Conservation (phyloP, 495 filamentous ascomycete genomes). For the Aspergillus carlsbadensis region DNA sequence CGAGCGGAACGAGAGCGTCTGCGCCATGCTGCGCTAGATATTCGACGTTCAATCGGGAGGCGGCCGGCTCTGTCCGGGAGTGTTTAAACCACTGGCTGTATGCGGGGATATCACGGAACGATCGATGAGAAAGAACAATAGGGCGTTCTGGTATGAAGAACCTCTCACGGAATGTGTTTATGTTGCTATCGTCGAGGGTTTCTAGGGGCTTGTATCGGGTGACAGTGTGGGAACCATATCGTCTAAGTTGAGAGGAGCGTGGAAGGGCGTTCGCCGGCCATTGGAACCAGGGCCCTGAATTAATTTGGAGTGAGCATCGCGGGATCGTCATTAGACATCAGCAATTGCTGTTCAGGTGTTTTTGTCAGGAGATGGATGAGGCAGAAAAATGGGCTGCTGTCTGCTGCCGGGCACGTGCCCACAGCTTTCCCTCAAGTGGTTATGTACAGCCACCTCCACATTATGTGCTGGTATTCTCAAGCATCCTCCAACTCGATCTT, state of each 20-base stretch:
- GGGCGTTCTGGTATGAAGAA: constrained; percentile 50
- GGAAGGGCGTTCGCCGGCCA: neutral
- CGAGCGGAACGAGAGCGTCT: constrained; percentile 55
- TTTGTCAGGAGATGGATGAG: neutral
- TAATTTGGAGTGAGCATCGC: constrained; percentile 21
- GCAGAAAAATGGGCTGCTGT: neutral
- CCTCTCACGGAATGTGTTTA: constrained; percentile 47
- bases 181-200: constrained; percentile 27
- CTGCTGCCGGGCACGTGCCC: too few relatives aligned
- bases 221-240: constrained; percentile 22
- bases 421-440: too few relatives aligned
- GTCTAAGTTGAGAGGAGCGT: constrained; percentile 1
- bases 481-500: too few relatives aligned
- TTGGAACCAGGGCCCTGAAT: constrained; percentile 15
- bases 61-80: neutral
- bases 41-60: constrained; percentile 40
- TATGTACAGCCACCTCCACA: too few relatives aligned
- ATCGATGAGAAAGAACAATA: constrained; percentile 43
- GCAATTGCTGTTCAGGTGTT: neutral
- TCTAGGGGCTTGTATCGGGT: constrained; percentile 28
- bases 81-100: constrained; percentile 53
- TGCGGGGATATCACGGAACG: constrained; percentile 49
- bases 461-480: too few relatives aligned
- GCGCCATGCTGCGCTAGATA: constrained; percentile 50
- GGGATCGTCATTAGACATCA: constrained; percentile 32